These are phyloP conservation scores for Hirsutella rhossiliensis DNA, from an alignment of 2,329 filamentous ascomycete genomes.

Conservation along the genomic window DNA sequence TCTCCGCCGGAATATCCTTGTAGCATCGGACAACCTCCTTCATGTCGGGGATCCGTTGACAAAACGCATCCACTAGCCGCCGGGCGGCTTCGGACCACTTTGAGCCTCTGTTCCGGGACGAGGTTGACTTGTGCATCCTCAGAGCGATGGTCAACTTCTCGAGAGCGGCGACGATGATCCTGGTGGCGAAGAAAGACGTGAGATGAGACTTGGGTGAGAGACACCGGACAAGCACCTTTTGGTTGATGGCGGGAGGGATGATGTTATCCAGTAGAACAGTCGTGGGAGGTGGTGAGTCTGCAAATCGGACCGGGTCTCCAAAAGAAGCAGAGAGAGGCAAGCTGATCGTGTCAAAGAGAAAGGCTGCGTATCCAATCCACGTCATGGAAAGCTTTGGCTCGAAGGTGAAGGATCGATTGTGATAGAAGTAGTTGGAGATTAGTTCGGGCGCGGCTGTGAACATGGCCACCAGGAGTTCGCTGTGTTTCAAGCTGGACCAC, in stretches of 20 bases:
- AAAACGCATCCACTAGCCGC: constrained; percentile 62
- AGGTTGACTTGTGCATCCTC: constrained; percentile 40
- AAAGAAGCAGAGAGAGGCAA: constrained; percentile 62
- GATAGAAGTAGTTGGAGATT: constrained; percentile 75
- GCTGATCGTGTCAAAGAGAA: constrained; percentile 71
- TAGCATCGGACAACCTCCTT: constrained; percentile 70
- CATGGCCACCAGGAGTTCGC: constrained; percentile 67
- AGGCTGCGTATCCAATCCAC: constrained; percentile 88
- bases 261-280: constrained; percentile 76
- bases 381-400: constrained; percentile 87
- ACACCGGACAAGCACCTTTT: constrained; percentile 69
- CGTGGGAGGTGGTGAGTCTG: constrained; percentile 62
- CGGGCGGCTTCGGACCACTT: constrained; percentile 60
- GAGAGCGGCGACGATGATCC: constrained; percentile 66
- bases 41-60: constrained; percentile 65
- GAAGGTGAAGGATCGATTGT: constrained; percentile 69
- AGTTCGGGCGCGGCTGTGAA: constrained; percentile 77
- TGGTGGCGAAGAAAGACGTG: constrained; percentile 72
- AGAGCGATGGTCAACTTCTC: constrained; percentile 61
- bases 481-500: constrained; percentile 70
- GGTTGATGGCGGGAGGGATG: constrained; percentile 68
- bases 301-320: constrained; percentile 50
- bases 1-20: constrained; percentile 52
- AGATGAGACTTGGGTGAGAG: constrained; percentile 67
- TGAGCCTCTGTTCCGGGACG: constrained; percentile 20